Base-by-base conservation (phyloP, 2,329 filamentous ascomycete species). In the Colletotrichum musae region DNA sequence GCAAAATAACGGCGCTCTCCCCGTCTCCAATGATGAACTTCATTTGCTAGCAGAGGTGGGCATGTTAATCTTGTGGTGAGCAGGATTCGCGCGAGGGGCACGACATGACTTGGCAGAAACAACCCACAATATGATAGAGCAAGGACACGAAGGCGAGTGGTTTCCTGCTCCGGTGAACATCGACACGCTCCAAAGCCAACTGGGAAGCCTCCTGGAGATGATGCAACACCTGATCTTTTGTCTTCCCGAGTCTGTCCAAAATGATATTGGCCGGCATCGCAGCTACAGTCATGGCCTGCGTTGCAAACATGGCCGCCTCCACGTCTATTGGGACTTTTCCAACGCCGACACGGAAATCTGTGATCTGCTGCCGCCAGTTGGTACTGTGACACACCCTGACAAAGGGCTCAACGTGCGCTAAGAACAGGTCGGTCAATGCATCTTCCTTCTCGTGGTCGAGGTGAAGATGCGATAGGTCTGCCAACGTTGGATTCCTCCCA, bases 281-380 rank as follows among this genome's bases (percentile, higher is more conserved):
- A 10, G 69, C 65, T 18, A 71, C 69, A 1, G 69, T 69, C 65
- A 71, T 60, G n/a, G 65, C 56, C 39, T 71, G 69, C 3, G 60
- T 60, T 9, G 69, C 54, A 24, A 71, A 65, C 54, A 71, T 65
- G 18, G 52, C 26, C 3, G 60, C 59, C 26, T 71, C 69, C 9
- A 69, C 45, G 21, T 69, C 69, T 10, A 54, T 36, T 10, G 64
- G 64, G 1, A 60, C 56, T 6, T 71, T 71, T 21, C 56, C 48
- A 43, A 71, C 60, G 18, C 65, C 65, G 10, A 68, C 51, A n/a
- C 69, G 60, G n/a, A 69, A 64, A 24, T 71, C 69, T 7, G 48
- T 69, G 28, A 71, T 69, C 28, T 71, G 58, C 39, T 64, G 69
- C 36, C 69, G 59, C 64, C 69, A 71, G 43, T 64, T 45, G 36